These are phyloP conservation scores for Boechera retrofracta DNA, from an alignment of 345 rosid genomes.

Conservation along the genomic window DNA sequence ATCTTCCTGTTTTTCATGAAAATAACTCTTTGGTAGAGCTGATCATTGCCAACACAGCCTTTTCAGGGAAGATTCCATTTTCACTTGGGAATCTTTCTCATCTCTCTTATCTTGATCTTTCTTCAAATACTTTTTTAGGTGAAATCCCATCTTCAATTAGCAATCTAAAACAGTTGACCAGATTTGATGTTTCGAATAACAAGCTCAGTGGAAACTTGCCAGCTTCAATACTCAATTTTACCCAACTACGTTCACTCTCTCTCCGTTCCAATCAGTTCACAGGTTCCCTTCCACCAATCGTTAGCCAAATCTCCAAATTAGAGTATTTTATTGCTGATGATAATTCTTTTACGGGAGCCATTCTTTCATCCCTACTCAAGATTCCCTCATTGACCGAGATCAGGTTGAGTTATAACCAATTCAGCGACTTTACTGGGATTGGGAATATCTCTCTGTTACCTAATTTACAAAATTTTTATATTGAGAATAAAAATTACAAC, in stretches of 20 bases:
- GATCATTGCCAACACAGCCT: neutral
- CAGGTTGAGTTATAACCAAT: neutral
- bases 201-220: conserved; percentile 34
- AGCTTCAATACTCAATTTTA: neutral
- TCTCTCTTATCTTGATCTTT: neutral
- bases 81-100: conserved; percentile 13
- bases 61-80: neutral
- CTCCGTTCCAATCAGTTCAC: neutral
- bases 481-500: no score
- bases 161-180: neutral
- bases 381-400: neutral
- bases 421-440: neutral
- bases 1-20: neutral
- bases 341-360: neutral
- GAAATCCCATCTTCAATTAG: neutral
- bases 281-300: conserved; percentile 3
- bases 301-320: conserved; percentile 10
- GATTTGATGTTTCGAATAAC: neutral
- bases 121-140: neutral
- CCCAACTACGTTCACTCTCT: neutral
- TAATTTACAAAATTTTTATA: neutral
- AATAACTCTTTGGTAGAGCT: neutral
- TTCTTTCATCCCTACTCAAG: neutral
- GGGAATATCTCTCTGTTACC: neutral
- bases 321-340: rapidly evolving